Evolutionary conservation across 148 eudicot genomes (phyloP).

Genomic region (Dysphania ambrosioides): DNA sequence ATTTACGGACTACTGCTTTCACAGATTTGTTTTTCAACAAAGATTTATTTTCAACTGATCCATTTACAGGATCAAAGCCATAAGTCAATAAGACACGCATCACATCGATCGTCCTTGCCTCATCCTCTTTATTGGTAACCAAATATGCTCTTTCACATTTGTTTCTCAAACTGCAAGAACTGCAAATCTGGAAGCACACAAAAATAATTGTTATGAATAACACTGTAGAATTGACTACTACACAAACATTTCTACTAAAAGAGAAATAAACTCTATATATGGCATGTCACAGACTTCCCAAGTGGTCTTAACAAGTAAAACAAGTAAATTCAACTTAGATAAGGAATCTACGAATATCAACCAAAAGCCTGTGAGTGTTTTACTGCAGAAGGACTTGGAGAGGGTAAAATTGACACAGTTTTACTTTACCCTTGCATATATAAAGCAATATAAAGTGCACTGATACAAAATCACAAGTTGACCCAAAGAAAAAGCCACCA

Average conservation of each 20-base stretch:
- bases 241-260: no score
- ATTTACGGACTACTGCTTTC: conserved; percentile 65
- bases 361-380: not conserved
- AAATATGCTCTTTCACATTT: conserved; percentile 85
- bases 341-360: not conserved
- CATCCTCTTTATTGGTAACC: conserved; percentile 88
- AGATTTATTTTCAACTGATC: conserved; percentile 66
- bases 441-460: not conserved
- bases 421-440: not conserved
- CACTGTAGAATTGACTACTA: not conserved
- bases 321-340: not conserved
- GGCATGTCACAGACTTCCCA: not conserved
- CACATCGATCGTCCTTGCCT: conserved; percentile 84
- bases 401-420: not conserved
- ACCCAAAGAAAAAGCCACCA: conserved; percentile 1
- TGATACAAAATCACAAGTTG: not conserved
- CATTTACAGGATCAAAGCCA: conserved; percentile 77
- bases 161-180: conserved; percentile 85
- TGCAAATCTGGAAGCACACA: conserved; percentile 67
- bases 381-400: conserved; percentile 11
- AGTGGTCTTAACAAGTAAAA: not conserved
- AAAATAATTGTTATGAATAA: not conserved
- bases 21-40: conserved; percentile 70
- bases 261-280: not conserved
- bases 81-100: conserved; percentile 76